phyloP scores from a whole-genome alignment of 2,329 filamentous ascomycete genomes.

The Aspergillus transmontanensis region DNA sequence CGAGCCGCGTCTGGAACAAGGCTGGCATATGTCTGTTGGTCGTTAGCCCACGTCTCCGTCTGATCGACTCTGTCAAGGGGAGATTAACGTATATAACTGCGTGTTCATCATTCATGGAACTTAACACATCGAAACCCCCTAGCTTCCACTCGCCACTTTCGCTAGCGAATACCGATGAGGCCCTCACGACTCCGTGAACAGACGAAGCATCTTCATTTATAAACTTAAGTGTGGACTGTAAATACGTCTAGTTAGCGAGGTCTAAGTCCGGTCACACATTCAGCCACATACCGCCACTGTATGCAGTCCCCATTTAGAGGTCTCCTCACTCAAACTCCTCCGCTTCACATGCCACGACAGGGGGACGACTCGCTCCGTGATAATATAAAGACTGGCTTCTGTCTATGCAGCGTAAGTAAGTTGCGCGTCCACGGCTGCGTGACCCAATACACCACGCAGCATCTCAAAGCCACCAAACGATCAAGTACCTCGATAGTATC shows the following conservation, averaged over 20 bases:
- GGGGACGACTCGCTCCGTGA: conserved; percentile 85
- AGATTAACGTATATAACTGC: conserved; percentile 77
- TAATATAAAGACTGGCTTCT: conserved; percentile 93
- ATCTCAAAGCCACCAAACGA: not conserved
- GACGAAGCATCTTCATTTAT: conserved; percentile 92
- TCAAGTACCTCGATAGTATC: conserved; percentile 83
- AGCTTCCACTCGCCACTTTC: conserved; percentile 98
- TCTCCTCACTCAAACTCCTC: conserved; percentile 85
- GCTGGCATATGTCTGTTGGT: conserved; percentile 74
- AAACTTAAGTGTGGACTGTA: conserved; percentile 85
- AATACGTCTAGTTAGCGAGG: not conserved
- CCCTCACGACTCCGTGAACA: conserved; percentile 83
- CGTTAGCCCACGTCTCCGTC: conserved; percentile 7
- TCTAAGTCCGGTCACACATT: not conserved
- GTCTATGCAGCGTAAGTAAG: conserved; percentile 59
- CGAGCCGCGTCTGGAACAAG: conserved; percentile 80
- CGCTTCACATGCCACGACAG: conserved; percentile 87
- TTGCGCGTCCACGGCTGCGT: not conserved
- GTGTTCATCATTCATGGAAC: conserved; percentile 94
- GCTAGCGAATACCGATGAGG: conserved; percentile 86
- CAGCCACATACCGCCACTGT: conserved; percentile 68
- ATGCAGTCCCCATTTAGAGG: conserved; percentile 93
- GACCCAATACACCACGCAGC: not conserved
- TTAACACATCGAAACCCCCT: conserved; percentile 89
- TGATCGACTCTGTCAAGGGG: not conserved